Evolutionary conservation across 2,329 filamentous ascomycete species (phyloP).

Genomic region (Chaetomium sp.): DNA sequence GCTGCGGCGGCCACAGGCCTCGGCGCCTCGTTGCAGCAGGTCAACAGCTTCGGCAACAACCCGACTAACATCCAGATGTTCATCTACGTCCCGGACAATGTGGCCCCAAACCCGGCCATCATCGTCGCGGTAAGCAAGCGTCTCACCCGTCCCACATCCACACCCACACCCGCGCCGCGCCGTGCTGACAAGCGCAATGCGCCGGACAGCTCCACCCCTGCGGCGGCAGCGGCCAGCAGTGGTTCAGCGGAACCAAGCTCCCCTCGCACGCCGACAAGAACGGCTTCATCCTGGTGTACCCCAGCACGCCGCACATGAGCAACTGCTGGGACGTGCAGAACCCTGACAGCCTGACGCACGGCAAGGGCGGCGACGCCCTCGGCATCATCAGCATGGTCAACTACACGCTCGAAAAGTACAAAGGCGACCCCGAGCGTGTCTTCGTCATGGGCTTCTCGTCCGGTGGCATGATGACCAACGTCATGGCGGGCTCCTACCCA

Average conservation of each 20-base stretch:
- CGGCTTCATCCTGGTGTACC: conserved; percentile 50
- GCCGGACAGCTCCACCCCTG: conserved; percentile 47
- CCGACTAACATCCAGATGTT: conserved; percentile 47
- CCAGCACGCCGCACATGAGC: conserved; percentile 46
- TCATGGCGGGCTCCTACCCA: conserved; percentile 40
- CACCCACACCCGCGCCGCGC: background rate
- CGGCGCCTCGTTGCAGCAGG: conserved; percentile 33
- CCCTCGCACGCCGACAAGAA: conserved; percentile 41
- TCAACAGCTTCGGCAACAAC: conserved; percentile 38
- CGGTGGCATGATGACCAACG: conserved; percentile 46
- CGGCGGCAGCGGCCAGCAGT: conserved; percentile 45
- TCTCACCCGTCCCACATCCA: background rate
- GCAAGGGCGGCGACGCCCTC: conserved; percentile 53
- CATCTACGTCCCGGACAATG: conserved; percentile 42
- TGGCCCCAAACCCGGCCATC: conserved; percentile 46
- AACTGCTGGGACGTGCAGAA: conserved; percentile 59
- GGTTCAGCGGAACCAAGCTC: conserved; percentile 49
- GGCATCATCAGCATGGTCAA: conserved; percentile 56
- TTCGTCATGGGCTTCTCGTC: conserved; percentile 50
- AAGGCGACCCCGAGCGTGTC: conserved; percentile 48
- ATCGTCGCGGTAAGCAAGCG: conserved; percentile 44
- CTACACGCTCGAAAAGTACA: conserved; percentile 52
- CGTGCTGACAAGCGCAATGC: background rate
- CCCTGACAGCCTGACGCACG: conserved; percentile 48
- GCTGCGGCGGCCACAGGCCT: conserved; percentile 28